Percentiles rank a stretch among this genome's conserved stretches.
These are phyloP conservation scores for Venturia carpophila DNA, from an alignment of 2,329 filamentous ascomycete species.

Conservation along the genomic window DNA sequence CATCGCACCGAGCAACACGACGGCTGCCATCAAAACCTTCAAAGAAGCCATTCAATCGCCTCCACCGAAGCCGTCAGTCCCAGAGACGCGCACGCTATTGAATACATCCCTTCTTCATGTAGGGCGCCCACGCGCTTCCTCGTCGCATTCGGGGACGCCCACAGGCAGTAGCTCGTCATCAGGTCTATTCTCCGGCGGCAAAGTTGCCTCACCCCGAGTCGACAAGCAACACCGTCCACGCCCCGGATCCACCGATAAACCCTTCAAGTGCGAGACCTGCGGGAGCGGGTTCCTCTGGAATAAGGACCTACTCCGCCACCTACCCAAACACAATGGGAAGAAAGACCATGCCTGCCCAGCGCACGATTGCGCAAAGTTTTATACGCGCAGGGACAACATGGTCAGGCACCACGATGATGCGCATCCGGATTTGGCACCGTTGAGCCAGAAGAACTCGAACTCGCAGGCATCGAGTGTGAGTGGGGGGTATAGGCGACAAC, in stretches of 20 bases:
- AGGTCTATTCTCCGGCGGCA: neutral
- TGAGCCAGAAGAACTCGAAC: neutral
- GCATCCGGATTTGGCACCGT: neutral
- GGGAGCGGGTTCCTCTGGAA: neutral
- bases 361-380: neutral
- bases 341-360: neutral
- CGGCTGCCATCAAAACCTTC: neutral
- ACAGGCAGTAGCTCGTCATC: neutral
- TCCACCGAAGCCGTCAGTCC: too few relatives aligned
- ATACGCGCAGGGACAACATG: slow-evolving; percentile 12
- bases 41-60: neutral
- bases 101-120: too few relatives aligned
- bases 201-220: neutral
- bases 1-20: neutral
- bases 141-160: too few relatives aligned
- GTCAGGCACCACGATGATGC: slow-evolving; percentile 9
- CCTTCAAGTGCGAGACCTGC: neutral
- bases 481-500: neutral
- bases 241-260: neutral
- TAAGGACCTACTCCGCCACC: neutral
- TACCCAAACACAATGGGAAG: neutral
- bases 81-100: too few relatives aligned
- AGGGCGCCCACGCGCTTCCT: too few relatives aligned
- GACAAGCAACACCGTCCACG: neutral
- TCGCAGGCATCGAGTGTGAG: neutral